phyloP scores from a whole-genome alignment of 2,329 filamentous ascomycete genomes.

The Aspergillus felis region DNA sequence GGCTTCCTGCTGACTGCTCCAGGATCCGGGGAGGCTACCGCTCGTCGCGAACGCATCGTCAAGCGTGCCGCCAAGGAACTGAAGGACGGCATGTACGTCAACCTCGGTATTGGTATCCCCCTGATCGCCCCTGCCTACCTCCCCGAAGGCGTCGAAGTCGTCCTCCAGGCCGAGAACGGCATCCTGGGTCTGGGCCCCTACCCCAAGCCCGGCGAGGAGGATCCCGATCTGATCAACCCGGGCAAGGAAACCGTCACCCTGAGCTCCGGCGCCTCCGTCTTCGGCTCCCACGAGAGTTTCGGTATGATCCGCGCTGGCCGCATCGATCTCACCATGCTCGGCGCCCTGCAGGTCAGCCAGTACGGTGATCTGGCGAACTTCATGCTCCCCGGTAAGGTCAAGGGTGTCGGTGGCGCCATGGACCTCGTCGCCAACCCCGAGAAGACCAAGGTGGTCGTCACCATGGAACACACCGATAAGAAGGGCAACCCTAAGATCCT shows the following conservation, averaged over 20 bases:
- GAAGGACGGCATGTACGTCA: slow-evolving; percentile 82
- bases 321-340: slow-evolving; percentile 79
- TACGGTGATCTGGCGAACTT: slow-evolving; percentile 80
- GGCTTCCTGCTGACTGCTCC: background rate
- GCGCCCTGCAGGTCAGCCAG: slow-evolving; percentile 75
- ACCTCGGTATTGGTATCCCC: slow-evolving; percentile 83
- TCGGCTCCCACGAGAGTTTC: slow-evolving; percentile 78
- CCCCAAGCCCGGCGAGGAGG: slow-evolving; percentile 64
- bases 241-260: slow-evolving; percentile 86
- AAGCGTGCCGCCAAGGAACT: slow-evolving; percentile 75
- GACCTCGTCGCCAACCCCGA: slow-evolving; percentile 70
- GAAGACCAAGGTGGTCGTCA: slow-evolving; percentile 68
- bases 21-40: slow-evolving; percentile 56
- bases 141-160: slow-evolving; percentile 65
- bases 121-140: slow-evolving; percentile 76
- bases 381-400: slow-evolving; percentile 82
- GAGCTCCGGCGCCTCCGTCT: slow-evolving; percentile 68
- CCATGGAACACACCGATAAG: slow-evolving; percentile 68
- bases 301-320: slow-evolving; percentile 83
- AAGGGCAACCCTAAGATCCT: slow-evolving; percentile 66
- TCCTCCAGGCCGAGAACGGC: slow-evolving; percentile 83
- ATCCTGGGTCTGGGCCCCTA: slow-evolving; percentile 80
- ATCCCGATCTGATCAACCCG: slow-evolving; percentile 78
- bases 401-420: slow-evolving; percentile 81
- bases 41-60: slow-evolving; percentile 77